A percentile compares a stretch with the other conserved stretches of the same genome.
phyloP scores from a whole-genome alignment of 2,329 filamentous ascomycete genomes.

The Fusarium succisae region DNA sequence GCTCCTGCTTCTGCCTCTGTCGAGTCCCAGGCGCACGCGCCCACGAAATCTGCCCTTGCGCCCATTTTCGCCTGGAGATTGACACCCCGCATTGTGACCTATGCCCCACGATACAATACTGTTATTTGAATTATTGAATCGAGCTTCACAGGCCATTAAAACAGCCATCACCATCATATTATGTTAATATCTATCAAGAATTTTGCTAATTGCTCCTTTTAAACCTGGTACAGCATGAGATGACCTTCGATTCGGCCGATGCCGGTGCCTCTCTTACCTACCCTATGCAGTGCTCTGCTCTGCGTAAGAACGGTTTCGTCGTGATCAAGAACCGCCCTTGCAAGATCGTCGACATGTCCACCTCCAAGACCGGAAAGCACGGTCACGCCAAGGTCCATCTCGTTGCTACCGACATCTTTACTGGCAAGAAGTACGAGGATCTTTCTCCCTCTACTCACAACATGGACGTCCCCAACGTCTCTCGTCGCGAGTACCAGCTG shows the following conservation, averaged over 20 bases:
- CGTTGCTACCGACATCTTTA: conserved; percentile 99
- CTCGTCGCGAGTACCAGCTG: conserved; percentile 90
- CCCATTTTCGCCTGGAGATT: conserved; percentile 48
- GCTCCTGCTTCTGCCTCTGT: conserved; percentile 1
- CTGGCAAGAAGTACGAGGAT: conserved; percentile 99
- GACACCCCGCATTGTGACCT: conserved; percentile 59
- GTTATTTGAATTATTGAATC: conserved; percentile 18
- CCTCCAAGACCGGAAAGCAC: conserved; percentile 99
- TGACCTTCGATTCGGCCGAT: conserved; percentile 89
- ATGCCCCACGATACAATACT: conserved; percentile 48
- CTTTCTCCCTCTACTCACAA: conserved; percentile 97
- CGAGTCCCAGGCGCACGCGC: conserved; percentile 35
- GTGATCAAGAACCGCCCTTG: conserved; percentile 98
- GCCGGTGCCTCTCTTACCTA: conserved; percentile 94
- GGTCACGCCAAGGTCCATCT: conserved; percentile 99
- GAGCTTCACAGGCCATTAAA: conserved; percentile 23
- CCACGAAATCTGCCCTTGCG: conserved; percentile 38
- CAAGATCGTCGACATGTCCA: conserved; percentile 99
- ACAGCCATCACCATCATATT: conserved; percentile 2
- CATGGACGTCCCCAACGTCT: conserved; percentile 97
- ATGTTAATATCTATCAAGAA: not conserved
- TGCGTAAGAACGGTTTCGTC: conserved; percentile 99
- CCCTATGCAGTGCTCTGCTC: conserved; percentile 99
- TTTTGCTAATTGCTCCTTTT: conserved; percentile 38
- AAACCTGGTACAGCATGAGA: conserved; percentile 64